A percentile compares a stretch with the other conserved stretches of the same genome.
Evolutionary conservation across 2,329 filamentous ascomycete genomes (phyloP).

Genomic region (Coleophoma eucalyptorum): DNA sequence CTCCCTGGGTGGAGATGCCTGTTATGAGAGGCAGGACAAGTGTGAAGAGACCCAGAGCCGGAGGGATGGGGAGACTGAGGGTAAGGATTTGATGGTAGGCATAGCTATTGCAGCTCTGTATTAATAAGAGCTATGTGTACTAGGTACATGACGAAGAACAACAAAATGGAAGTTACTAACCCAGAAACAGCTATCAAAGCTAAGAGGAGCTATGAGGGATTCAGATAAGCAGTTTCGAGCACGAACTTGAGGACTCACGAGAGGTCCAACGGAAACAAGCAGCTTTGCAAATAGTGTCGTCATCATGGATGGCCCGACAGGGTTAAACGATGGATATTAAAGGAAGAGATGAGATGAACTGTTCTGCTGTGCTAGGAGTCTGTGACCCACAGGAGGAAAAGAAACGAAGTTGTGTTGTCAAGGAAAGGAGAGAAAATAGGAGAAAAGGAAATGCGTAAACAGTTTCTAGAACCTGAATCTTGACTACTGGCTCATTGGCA

Average conservation of each 20-base stretch:
- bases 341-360: neutral
- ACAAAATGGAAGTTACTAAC: constrained; percentile 10
- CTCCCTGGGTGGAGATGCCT: constrained; percentile 20
- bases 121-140: neutral
- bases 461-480: neutral
- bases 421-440: neutral
- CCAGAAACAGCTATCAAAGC: constrained; percentile 21
- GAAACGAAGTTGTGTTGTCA: too few relatives aligned
- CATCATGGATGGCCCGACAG: constrained; percentile 6
- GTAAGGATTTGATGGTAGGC: constrained; percentile 21
- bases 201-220: constrained; percentile 15
- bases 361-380: neutral
- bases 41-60: constrained; percentile 22
- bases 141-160: neutral
- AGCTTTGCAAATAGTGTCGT: constrained; percentile 7
- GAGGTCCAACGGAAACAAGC: constrained; percentile 13
- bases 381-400: too few relatives aligned
- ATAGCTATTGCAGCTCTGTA: constrained; percentile 16
- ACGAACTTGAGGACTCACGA: constrained; percentile 12
- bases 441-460: neutral
- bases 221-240: neutral
- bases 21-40: constrained; percentile 24
- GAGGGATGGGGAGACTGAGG: constrained; percentile 24
- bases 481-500: too few relatives aligned
- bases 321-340: neutral